Conservation (phyloP, 257 asterid genomes). For the Avicennia marina region DNA sequence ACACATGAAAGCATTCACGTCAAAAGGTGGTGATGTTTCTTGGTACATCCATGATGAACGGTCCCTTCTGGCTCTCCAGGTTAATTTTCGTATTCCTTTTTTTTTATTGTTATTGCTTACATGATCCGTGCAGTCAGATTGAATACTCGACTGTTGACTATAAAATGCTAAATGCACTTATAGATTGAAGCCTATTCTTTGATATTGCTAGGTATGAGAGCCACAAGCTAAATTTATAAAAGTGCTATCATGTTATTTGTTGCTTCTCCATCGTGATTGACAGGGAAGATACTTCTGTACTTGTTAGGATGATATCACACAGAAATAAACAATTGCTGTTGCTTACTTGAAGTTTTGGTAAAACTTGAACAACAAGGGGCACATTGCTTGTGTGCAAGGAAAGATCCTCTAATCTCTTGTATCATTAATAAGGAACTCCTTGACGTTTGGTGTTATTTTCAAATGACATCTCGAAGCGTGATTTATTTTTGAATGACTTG, state of each 20-base stretch:
- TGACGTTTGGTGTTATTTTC: no score
- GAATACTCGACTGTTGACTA: no score
- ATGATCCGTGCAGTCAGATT: not conserved
- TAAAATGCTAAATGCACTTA: no score
- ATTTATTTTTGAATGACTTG: no score
- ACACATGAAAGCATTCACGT: conserved; percentile 84
- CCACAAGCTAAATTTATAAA: no score
- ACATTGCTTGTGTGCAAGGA: no score
- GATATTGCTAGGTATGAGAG: no score
- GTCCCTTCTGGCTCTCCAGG: conserved; percentile 97
- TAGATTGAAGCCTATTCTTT: no score
- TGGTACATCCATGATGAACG: conserved; percentile 99
- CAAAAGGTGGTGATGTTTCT: conserved; percentile 93
- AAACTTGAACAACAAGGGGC: not conserved
- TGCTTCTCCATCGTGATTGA: not conserved
- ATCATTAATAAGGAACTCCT: no score
- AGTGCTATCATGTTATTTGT: not conserved
- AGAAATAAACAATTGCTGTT: not conserved
- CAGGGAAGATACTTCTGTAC: not conserved
- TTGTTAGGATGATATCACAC: not conserved
- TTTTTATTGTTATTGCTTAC: not conserved
- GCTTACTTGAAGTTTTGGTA: not conserved
- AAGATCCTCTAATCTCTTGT: no score
- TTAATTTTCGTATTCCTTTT: conserved; percentile 15
- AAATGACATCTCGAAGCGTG: no score